Evolutionary conservation across 495 filamentous ascomycete genomes (phyloP), one percentile per base, ranked within the genome.

Genomic region (Penicillium pancosmium): DNA sequence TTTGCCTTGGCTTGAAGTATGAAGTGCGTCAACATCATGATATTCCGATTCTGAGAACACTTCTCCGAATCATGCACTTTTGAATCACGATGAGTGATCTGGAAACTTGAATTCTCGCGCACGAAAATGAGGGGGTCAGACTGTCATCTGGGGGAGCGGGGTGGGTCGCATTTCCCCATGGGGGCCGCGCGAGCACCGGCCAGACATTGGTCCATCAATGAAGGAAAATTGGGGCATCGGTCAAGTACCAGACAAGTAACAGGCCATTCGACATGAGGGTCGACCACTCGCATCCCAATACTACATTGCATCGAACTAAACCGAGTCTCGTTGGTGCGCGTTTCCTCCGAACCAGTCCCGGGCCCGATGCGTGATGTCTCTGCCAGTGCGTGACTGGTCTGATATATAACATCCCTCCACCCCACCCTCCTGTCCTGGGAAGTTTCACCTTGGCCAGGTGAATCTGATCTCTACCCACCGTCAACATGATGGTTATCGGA

Each of bases 171-270:
- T 19, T 50, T 51, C 47, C 47, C 55, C 55, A 57, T 57, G 33
- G 68, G 80, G 18, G 80, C 73, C 52, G 23, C 46, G 21, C 46
- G 46, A 48, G 9, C 8, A 9, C 21, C 21, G 4, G 11, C 11
- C 7, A 5, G 8, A 10, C 10, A 54, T 54, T 54, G 52, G 35
- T 19, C 38, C 5, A 43, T 31, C 38, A 12, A 9, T 27, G 5
- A 48, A 10, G 11, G 21, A 48, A 48, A 48, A 48, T 13, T 27
- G 46, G 46, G 23, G 19, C 41, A 16, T 2, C 41, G 16, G 19
- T 44, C 16, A 16, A 44, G 41, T n/a, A 46, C 5, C 27, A 31
- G 27, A 9, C 27, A 31, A 31, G 27, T 31, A 31, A 31, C 27
- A 12, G 41, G 16, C 41, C 41, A 46, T 16, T 21, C 13, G 15